Evolutionary conservation across 176 grass and related monocot species (phyloP).

Genomic region (Bothriochloa decipiens): DNA sequence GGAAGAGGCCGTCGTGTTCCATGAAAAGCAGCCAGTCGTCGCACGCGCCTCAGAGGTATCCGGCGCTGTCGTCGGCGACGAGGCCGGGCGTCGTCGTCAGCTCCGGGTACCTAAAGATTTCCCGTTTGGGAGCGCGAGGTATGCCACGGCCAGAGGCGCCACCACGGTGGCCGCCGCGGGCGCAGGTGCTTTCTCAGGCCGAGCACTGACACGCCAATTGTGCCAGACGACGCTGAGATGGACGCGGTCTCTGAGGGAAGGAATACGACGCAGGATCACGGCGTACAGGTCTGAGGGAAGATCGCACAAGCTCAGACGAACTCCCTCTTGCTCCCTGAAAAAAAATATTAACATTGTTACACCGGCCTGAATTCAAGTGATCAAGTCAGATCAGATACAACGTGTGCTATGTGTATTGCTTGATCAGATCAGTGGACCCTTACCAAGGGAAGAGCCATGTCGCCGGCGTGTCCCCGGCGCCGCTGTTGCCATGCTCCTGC

Average conservation of each 20-base stretch:
- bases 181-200: neutral
- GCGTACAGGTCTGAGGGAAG: neutral
- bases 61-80: neutral
- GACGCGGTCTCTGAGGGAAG: neutral
- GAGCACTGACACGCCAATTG: neutral
- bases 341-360: too few species aligned
- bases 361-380: too few species aligned
- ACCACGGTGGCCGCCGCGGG: too few species aligned
- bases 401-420: too few species aligned
- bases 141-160: neutral
- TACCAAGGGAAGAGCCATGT: constrained; percentile 15
- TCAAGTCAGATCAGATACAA: too few species aligned
- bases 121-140: neutral
- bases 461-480: neutral
- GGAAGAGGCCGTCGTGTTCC: neutral
- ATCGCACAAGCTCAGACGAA: neutral
- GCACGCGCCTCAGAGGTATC: neutral
- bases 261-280: neutral
- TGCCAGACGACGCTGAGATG: neutral
- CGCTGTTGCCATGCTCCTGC: neutral
- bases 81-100: neutral
- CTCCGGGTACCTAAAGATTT: neutral
- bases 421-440: too few species aligned
- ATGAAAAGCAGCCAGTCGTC: neutral
- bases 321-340: neutral